These are phyloP conservation scores for Obba rivulosa DNA, from an alignment of 768 basidiomycete genomes.

Conservation along the genomic window DNA sequence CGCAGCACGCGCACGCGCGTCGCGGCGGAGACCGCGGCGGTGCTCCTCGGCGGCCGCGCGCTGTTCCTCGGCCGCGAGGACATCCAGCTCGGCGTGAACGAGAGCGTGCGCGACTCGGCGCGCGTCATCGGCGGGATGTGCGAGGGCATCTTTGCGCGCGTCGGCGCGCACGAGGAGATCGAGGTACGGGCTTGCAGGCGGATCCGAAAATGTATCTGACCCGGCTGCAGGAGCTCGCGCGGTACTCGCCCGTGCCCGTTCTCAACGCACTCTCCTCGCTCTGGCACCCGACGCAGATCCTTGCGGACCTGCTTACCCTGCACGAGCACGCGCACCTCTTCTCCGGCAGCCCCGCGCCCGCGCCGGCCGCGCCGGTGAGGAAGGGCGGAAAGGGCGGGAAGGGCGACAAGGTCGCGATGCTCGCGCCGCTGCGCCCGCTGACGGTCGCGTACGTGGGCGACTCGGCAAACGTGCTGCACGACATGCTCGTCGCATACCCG, in stretches of 20 bases:
- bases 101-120: slow-evolving; percentile 77
- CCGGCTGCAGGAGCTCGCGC: slow-evolving; percentile 68
- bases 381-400: background rate
- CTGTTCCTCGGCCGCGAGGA: slow-evolving; percentile 88
- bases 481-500: slow-evolving; percentile 94
- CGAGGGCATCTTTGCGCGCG: slow-evolving; percentile 94
- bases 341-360: slow-evolving; percentile 5
- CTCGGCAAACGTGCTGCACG: slow-evolving; percentile 91
- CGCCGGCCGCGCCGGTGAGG: slow-evolving; percentile 11
- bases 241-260: slow-evolving; percentile 89
- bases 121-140: slow-evolving; percentile 92
- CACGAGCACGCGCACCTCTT: slow-evolving; percentile 69
- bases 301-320: slow-evolving; percentile 89
- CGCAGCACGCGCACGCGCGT: slow-evolving; percentile 90
- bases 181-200: slow-evolving; percentile 50
- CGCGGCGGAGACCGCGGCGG: slow-evolving; percentile 77
- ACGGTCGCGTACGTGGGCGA: slow-evolving; percentile 95
- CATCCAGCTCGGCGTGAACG: slow-evolving; percentile 96
- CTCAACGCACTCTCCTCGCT: slow-evolving; percentile 93
- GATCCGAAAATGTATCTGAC: background rate
- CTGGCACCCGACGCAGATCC: slow-evolving; percentile 95
- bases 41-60: slow-evolving; percentile 79
- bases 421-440: slow-evolving; percentile 64
- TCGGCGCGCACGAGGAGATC: slow-evolving; percentile 88
- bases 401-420: slow-evolving; percentile 11